Base-by-base conservation (phyloP, 768 basidiomycete genomes). In the Cubamyces lactineus region DNA sequence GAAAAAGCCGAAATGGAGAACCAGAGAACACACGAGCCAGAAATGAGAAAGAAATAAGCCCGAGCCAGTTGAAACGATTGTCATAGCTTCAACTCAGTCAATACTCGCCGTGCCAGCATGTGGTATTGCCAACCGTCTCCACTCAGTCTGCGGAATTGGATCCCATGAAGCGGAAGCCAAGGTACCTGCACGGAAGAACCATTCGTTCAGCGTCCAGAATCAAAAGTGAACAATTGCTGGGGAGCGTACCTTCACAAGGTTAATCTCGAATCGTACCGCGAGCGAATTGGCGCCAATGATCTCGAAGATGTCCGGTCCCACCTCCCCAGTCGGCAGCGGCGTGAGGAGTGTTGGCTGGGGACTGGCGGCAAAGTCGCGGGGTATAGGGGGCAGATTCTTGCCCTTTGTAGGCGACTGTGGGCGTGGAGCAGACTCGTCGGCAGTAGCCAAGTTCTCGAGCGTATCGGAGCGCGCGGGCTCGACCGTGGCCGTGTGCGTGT, bases 71-170 rank as follows among this genome's bases (percentile, higher is more conserved):
- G 43, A 56, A 57, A 61, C 57, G 34, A 63, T 49, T 53, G 64
- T 75, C 69, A 94, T 80, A 94, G 77, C 76, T 94, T 94, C 72
- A 94, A 82, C 74, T 94, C 92, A 41, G 92, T 94, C 67, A 94
- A 76, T 42, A 94, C 92, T 61, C 92, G 82, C 67, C 92, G 82
- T 23, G 92, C 95, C 42, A 98, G 83, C 92, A 94, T 94, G 73
- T 96, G 94, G 75, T 98, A 98, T 75, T 97, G 94, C 95, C 95
- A 98, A 0, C 90, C 92, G 66, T 96, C 92, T 1, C 96, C 96
- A 26, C 91, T 85, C 0, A 88, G 84, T 63, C 96, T 82, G 50
- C 96, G 86, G 78, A 98, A 98, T 71, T 98, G 96, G 47, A 98
- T 90, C 2, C 96, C 96, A 74, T 98, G 92, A 19, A 98, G 76